phyloP scores from a whole-genome alignment of 2,329 filamentous ascomycete species.

The Myrmaecium sp. region DNA sequence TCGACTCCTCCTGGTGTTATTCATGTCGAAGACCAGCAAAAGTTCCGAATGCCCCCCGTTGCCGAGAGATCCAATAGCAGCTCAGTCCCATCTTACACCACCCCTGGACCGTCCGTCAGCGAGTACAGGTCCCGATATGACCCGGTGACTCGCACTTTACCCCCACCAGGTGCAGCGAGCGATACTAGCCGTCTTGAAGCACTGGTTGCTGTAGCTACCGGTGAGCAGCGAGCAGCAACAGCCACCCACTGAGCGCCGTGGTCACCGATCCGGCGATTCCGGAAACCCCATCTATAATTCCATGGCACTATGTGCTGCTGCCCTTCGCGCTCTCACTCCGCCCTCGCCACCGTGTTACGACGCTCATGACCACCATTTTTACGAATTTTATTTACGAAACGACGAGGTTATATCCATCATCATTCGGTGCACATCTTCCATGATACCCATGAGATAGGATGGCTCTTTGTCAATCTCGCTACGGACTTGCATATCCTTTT shows the following conservation, averaged over 20 bases:
- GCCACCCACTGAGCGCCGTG: slow-evolving; percentile 13
- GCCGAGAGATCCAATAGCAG: slow-evolving; percentile 19
- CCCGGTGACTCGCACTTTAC: slow-evolving; percentile 11
- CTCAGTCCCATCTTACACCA: slow-evolving; percentile 13
- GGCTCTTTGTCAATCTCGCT: no score
- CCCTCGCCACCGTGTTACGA: slow-evolving; percentile 1
- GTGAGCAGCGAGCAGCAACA: slow-evolving; percentile 29
- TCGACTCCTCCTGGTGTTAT: slow-evolving; percentile 21
- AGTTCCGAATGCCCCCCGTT: slow-evolving; percentile 16
- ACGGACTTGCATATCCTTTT: no score
- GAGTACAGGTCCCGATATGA: slow-evolving; percentile 15
- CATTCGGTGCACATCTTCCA: no score
- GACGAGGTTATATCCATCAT: slow-evolving; percentile 10
- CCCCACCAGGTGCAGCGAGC: slow-evolving; percentile 14
- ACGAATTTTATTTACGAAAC: slow-evolving; percentile 1
- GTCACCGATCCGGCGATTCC: neutral
- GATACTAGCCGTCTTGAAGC: slow-evolving; percentile 43
- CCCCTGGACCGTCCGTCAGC: slow-evolving; percentile 11
- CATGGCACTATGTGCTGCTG: neutral
- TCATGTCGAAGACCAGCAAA: slow-evolving; percentile 23
- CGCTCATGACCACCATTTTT: slow-evolving; percentile 1
- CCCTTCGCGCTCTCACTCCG: neutral
- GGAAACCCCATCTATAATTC: neutral
- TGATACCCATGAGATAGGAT: no score
- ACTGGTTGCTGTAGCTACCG: slow-evolving; percentile 48